A percentile compares a stretch with the other conserved stretches of the same genome.
Evolutionary conservation across 139 green algal species (phyloP).

Genomic region (Eudorina sp.): DNA sequence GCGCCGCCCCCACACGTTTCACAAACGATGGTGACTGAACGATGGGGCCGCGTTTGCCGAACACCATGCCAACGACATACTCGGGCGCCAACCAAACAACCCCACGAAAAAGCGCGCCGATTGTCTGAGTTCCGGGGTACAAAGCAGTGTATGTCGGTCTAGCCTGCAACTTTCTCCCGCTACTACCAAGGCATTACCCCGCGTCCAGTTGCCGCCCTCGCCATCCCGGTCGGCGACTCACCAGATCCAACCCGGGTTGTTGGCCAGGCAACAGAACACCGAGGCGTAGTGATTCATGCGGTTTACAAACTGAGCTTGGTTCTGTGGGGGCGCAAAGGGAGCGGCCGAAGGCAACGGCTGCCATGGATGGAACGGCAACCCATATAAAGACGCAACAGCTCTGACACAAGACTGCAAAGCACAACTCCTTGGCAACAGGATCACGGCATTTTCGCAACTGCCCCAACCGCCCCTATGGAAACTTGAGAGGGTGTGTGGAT

Average conservation of each 20-base stretch:
- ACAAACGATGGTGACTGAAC: too few species aligned
- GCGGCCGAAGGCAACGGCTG: not conserved
- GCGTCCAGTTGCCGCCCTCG: too few species aligned
- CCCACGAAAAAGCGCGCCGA: too few species aligned
- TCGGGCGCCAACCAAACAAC: not conserved
- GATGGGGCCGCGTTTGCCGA: not conserved
- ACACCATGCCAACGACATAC: not conserved
- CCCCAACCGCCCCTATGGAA: not conserved
- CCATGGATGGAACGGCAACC: not conserved
- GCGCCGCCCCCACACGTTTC: not conserved
- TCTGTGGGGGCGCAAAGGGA: not conserved
- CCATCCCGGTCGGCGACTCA: too few species aligned
- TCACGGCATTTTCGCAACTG: not conserved
- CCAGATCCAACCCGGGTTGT: slow-evolving; percentile 60
- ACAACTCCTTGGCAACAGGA: too few species aligned
- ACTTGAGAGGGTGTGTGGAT: not conserved
- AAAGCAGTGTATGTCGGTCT: not conserved
- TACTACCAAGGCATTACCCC: not conserved
- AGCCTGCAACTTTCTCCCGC: too few species aligned
- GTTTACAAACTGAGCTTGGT: slow-evolving; percentile 64
- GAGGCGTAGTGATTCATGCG: slow-evolving; percentile 72
- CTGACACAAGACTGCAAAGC: not conserved
- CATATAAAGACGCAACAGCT: not conserved
- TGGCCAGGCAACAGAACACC: slow-evolving; percentile 86
- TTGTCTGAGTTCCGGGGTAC: too few species aligned